phyloP scores from a whole-genome alignment of 768 basidiomycete genomes.

The Mycena leptocephala region DNA sequence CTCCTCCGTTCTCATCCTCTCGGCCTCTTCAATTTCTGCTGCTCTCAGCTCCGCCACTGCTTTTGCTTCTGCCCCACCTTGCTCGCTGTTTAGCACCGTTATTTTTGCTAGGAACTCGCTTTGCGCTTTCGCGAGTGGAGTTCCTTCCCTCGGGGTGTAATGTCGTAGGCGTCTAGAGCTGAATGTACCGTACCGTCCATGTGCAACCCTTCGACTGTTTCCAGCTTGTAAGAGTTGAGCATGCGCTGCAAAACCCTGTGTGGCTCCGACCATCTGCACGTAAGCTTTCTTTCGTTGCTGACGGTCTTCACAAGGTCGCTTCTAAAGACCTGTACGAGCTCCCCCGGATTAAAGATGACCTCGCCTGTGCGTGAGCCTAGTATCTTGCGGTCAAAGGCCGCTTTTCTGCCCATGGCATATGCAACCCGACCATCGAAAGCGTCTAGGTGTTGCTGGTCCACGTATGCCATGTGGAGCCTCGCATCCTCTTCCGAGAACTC shows the following conservation, averaged over 20 bases:
- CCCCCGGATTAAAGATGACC: conserved; percentile 42
- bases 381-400: conserved; percentile 45
- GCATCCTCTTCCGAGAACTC: conserved; percentile 13
- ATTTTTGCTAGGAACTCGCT: not conserved
- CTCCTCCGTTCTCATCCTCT: not conserved
- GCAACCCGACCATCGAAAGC: conserved; percentile 40
- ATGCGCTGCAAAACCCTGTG: conserved; percentile 6
- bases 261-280: conserved; percentile 50
- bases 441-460: conserved; percentile 48
- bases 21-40: not conserved
- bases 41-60: not conserved
- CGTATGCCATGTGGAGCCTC: conserved; percentile 46
- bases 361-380: conserved; percentile 23
- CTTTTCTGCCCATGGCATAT: conserved; percentile 44
- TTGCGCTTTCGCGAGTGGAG: conserved; percentile 17
- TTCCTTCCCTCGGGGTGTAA: conserved; percentile 26
- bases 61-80: not conserved
- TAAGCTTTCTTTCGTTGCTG: conserved; percentile 45
- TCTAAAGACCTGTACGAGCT: conserved; percentile 51
- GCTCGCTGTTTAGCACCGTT: not conserved
- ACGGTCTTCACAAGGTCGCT: conserved; percentile 46
- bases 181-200: conserved; percentile 21
- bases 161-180: conserved; percentile 19
- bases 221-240: conserved; percentile 38
- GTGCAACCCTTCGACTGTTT: conserved; percentile 21